Percentiles rank a stretch among this genome's conserved stretches.
Evolutionary conservation across 1,284 basidiomycete genomes (phyloP).

Genomic region (Marasmius fiardii): DNA sequence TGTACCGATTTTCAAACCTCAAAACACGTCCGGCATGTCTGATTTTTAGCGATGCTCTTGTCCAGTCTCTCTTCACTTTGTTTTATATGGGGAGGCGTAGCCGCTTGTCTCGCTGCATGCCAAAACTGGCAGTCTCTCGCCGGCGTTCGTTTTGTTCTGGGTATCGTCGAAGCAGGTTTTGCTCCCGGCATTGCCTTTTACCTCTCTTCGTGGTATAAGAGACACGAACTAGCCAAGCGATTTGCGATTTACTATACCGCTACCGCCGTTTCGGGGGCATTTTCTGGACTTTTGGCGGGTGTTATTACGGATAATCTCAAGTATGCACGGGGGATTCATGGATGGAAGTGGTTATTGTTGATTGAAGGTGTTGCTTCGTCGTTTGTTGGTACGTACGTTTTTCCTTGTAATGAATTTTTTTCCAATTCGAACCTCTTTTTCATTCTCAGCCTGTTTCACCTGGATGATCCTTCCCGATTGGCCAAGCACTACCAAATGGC

Average conservation of each 20-base stretch:
- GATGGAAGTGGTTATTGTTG: slow-evolving; percentile 34
- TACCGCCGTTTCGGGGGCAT: slow-evolving; percentile 47
- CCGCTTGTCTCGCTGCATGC: slow-evolving; percentile 19
- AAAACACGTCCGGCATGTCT: neutral
- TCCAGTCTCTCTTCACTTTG: slow-evolving; percentile 17
- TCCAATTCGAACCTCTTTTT: neutral
- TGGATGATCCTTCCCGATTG: slow-evolving; percentile 32
- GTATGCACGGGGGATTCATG: slow-evolving; percentile 31
- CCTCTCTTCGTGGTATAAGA: slow-evolving; percentile 39
- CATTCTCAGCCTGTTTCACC: slow-evolving; percentile 12
- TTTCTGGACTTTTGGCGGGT: slow-evolving; percentile 30
- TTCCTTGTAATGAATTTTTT: neutral
- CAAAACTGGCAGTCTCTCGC: slow-evolving; percentile 18
- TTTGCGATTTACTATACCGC: slow-evolving; percentile 24
- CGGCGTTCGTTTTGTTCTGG: slow-evolving; percentile 16
- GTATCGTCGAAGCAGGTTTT: slow-evolving; percentile 32
- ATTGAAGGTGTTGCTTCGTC: slow-evolving; percentile 25
- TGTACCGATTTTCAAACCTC: slow-evolving; percentile 4
- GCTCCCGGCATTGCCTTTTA: slow-evolving; percentile 39
- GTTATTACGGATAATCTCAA: slow-evolving; percentile 40
- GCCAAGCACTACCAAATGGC: slow-evolving; percentile 34
- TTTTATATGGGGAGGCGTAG: slow-evolving; percentile 19
- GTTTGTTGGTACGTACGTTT: neutral
- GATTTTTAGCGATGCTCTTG: neutral
- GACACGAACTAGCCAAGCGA: slow-evolving; percentile 40